A percentile compares a stretch with the other conserved stretches of the same genome.
These are phyloP conservation scores for Aurantiochytrium sp. DNA, from an alignment of 108 stramenopile species.

Conservation along the genomic window DNA sequence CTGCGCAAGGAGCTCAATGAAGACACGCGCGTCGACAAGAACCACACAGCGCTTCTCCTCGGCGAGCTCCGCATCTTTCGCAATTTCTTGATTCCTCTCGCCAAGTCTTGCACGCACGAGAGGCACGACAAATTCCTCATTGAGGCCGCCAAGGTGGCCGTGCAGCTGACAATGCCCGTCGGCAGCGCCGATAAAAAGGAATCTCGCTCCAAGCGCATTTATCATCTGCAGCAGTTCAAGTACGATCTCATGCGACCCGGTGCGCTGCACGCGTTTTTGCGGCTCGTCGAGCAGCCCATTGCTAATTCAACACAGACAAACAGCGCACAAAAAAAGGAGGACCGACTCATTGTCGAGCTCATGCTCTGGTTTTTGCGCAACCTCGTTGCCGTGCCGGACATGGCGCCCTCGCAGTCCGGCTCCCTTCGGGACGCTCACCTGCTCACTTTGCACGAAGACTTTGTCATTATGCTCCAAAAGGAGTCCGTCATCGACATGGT, in stretches of 20 bases:
- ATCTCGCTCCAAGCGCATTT: not conserved
- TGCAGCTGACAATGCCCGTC: conserved; percentile 4
- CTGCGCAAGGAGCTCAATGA: conserved; percentile 5
- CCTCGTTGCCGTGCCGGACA: not conserved
- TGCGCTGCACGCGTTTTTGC: not conserved
- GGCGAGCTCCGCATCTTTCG: not conserved
- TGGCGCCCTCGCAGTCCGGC: not conserved
- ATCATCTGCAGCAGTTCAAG: not conserved
- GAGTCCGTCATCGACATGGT: not conserved
- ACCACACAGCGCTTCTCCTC: not conserved
- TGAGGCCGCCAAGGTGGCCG: not conserved
- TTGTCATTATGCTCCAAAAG: not conserved
- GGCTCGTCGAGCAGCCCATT: not conserved
- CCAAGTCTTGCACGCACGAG: not conserved
- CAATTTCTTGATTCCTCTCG: not conserved
- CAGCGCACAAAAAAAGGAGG: not conserved
- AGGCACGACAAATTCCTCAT: not conserved
- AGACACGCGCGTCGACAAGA: not conserved
- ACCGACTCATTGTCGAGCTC: not conserved
- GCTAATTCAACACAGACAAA: not conserved
- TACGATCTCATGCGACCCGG: not conserved
- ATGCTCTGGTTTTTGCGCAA: conserved; percentile 3
- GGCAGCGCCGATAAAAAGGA: not conserved
- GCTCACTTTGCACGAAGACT: not conserved
- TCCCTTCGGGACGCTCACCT: not conserved